Base-by-base conservation (phyloP, 176 grass and related monocot species). In the Oryza glaberrima region DNA sequence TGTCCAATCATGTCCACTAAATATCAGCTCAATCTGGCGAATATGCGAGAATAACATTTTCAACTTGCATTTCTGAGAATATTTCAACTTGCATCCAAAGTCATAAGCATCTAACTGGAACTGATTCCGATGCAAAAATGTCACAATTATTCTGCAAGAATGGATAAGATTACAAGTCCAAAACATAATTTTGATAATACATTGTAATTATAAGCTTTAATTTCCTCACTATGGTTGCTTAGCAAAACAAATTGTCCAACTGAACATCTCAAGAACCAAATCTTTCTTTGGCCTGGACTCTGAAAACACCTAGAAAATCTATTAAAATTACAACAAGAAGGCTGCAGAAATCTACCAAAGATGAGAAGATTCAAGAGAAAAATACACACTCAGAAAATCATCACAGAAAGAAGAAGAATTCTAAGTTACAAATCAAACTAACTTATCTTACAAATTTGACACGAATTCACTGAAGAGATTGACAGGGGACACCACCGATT, bases 181-280 rank as follows among this genome's bases (percentile, higher is more conserved):
- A 82, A 10, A 19, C 25, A 19, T 9, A 12, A 14, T 13, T 17
- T 9, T 9, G 19, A 45, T 30, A 5, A 22, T 30, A 5, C 22
- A 70, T 16, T 11, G 15, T 36, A 0, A 54, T n/a, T 48, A 40
- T 14, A 11, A 10, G 69, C 7, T 22, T 14, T 17, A 52, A 52
- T 80, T 70, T 70, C 49, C 64, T 69, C 48, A 36, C 23, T 67
- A 23, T 73, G 10, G 9, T 72, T 43, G 47, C 56, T 79, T 48
- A 58, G 45, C 45, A 84, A 2, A 69, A 36, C 5, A 17, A 84
- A 58, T 30, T 58, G 46, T 79, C 23, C 13, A 56, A 58, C 30
- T 74, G 66, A 63, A 46, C 36, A 75, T 89, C 70, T 74, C 87
- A 84, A 89, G 87, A 84, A 84, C 87, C 82, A 84, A 84, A 69